Base-by-base conservation (phyloP, 345 rosid genomes). In the Ceriops decandra region DNA sequence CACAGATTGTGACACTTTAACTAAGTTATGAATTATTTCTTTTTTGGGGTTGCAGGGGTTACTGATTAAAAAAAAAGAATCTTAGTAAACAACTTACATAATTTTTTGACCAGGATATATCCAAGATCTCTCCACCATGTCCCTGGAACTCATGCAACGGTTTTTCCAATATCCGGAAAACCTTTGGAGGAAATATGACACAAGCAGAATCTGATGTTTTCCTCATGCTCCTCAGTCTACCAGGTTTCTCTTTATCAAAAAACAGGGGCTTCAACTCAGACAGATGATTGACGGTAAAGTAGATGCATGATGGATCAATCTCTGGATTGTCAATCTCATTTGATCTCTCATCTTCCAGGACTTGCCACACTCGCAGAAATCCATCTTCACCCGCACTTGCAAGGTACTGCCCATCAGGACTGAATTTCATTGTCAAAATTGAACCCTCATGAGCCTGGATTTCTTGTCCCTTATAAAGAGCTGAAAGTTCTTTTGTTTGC, bases 91-190 rank as follows among this genome's bases (percentile, higher is more conserved):
- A 26, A 38, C 70, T 67, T 57, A 67, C 70, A 67, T 38, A 19
- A 56, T 67, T 73, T 74, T 74, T 85, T 49, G 88, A 85, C 86
- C 88, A 81, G 7, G 88, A 75, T 64, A 85, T 80, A 61, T 79
- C 88, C 74, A 82, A 62, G 21, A 85, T 66, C 54, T 85, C 85
- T 51, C 81, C 85, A 62, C 61, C 27, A 64, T 85, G 88, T 28
- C 88, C 88, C 33, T 6, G 33, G 67, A 82, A 85, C 76, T 82
- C 86, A 57, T 85, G 88, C 24, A 82, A 35, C 11, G 85, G 88
- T 52, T 67, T 82, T 57, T 82, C 82, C 32, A 63, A 63, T 35
- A 85, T 68, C 27, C 47, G 74, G 47, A 85, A 85, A 35, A 79
- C 73, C 47, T 81, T 82, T 22, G 13, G 76, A 47, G 88, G 88